Evolutionary conservation across 352 stramenopile species (phyloP).

Genomic region (Pythium phragmiticola): DNA sequence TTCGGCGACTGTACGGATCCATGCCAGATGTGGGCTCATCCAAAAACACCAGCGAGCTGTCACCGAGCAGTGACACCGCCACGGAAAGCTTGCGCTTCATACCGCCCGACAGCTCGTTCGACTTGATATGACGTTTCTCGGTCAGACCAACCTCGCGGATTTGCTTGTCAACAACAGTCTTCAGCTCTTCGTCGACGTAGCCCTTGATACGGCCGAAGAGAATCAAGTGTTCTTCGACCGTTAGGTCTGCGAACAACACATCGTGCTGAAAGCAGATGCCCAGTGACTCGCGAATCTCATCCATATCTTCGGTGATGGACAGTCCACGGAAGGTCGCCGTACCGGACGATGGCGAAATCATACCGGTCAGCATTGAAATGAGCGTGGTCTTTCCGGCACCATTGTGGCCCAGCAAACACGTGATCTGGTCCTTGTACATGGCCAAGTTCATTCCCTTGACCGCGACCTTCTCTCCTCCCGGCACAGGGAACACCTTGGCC

Average conservation of each 20-base stretch:
- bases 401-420: slow-evolving; percentile 94
- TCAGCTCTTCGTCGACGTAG: slow-evolving; percentile 20
- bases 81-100: slow-evolving; percentile 84
- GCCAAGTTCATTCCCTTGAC: slow-evolving; percentile 83
- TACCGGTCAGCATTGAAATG: slow-evolving; percentile 81
- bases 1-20: slow-evolving; percentile 90
- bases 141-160: slow-evolving; percentile 89
- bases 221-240: slow-evolving; percentile 94
- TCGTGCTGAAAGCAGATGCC: slow-evolving; percentile 98
- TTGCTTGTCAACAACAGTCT: slow-evolving; percentile 38
- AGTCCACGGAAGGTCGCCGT: slow-evolving; percentile 54
- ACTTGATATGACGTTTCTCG: slow-evolving; percentile 75
- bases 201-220: slow-evolving; percentile 93
- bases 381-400: slow-evolving; percentile 91
- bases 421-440: slow-evolving; percentile 94
- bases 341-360: slow-evolving; percentile 54
- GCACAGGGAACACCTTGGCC: slow-evolving; percentile 76
- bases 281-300: slow-evolving; percentile 87
- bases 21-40: slow-evolving; percentile 93
- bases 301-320: slow-evolving; percentile 74
- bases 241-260: slow-evolving; percentile 94
- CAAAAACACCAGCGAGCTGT: slow-evolving; percentile 74
- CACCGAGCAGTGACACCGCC: slow-evolving; percentile 70
- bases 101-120: slow-evolving; percentile 60
- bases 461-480: slow-evolving; percentile 67